These are phyloP conservation scores for Termitomyces sp. DNA, from an alignment of 768 basidiomycete species.

Conservation along the genomic window DNA sequence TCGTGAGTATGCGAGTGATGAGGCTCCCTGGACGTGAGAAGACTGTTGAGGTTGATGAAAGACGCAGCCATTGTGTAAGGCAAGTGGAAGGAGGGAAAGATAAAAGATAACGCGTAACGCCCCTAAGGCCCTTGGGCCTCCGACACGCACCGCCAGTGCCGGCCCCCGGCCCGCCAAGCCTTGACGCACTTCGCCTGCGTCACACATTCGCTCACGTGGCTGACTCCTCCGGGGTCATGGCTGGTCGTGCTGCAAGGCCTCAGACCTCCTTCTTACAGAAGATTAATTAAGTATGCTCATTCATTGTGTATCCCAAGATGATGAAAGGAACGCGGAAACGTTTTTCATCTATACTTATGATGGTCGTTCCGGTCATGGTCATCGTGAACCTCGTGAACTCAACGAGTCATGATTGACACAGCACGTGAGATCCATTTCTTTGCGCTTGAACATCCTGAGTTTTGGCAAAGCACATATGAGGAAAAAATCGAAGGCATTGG, in stretches of 20 bases:
- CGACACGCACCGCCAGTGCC: too few relatives aligned
- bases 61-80: constrained; percentile 52
- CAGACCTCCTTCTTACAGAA: background rate
- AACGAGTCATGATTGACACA: background rate
- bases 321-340: background rate
- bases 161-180: too few relatives aligned
- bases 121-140: background rate
- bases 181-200: too few relatives aligned
- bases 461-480: constrained; percentile 24
- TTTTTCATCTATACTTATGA: too few relatives aligned
- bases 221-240: background rate
- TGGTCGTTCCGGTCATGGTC: too few relatives aligned
- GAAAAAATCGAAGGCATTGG: constrained; percentile 29
- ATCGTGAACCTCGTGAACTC: too few relatives aligned
- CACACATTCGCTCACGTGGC: background rate
- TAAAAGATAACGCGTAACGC: background rate
- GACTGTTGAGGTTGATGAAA: constrained; percentile 78
- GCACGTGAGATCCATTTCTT: background rate
- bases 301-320: background rate
- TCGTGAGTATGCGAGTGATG: constrained; percentile 48
- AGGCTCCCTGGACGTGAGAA: constrained; percentile 28
- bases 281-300: background rate
- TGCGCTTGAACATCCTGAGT: background rate
- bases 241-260: background rate
- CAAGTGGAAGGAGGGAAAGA: background rate